Evolutionary conservation across 805 yeast species (phyloP), one percentile per base, ranked within the genome.

Genomic region (Metschnikowia gelsemii): DNA sequence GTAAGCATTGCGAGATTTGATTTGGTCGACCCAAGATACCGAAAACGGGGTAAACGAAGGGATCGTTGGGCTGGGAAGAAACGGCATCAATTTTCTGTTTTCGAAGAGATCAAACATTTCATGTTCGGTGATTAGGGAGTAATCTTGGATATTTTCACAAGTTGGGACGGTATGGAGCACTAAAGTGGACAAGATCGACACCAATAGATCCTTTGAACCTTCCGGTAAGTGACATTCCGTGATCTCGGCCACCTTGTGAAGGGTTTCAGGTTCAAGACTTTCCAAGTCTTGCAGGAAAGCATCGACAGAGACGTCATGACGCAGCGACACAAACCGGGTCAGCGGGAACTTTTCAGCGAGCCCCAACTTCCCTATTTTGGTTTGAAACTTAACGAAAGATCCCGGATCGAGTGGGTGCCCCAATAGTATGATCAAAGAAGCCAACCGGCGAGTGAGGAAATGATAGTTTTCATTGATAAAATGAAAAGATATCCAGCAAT

Each of bases 51-150:
- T 11, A 12, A 23, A 30, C 4, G 36, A 14, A 2, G 40, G 40
- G 13, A 31, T 23, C 2, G 35, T 28, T 9, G 35, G 23, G 25
- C 19, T 16, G 4, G 43, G 44, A 14, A 34, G 9, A 13, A 38
- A 35, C 3, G 38, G 23, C 3, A 30, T 5, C 3, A 8, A 11
- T 3, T 22, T 26, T 19, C 9, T 16, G 12, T 20, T 8, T 6
- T 47, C 48, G 16, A 45, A 32, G 11, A 47, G 8, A 23, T 50
- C 54, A 21, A 50, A 46, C 7, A 52, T 18, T 16, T 49, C 50
- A 9, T 35, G 35, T 38, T 50, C 54, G 4, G 43, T 43, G 27
- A 45, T 45, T 21, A 36, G 39, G 9, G 36, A 17, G 8, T 28
- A 35, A 3, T 31, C 12, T 4, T 21, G 18, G 16, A 43, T 36